These are phyloP conservation scores for Metroxylon sagu DNA, from an alignment of 176 grass and related monocot genomes.

Conservation along the genomic window DNA sequence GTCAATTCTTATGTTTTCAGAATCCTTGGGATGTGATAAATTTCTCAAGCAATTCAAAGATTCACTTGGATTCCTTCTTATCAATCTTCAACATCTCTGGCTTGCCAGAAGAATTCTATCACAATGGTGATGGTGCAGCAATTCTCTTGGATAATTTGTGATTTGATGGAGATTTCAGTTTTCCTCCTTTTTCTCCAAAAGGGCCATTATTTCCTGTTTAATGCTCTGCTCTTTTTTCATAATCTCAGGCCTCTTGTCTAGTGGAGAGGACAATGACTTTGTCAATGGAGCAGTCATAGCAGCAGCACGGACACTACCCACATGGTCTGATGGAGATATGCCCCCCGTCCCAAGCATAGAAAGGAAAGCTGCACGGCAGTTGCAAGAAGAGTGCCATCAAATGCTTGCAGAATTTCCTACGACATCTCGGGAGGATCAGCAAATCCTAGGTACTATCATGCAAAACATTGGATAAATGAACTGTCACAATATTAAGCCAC, in stretches of 20 bases:
- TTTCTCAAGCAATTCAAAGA: conserved; percentile 56
- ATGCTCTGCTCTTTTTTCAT: background rate
- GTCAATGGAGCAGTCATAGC: conserved; percentile 77
- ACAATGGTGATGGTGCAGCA: conserved; percentile 50
- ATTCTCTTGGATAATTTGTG: conserved; percentile 3
- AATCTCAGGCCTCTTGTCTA: conserved; percentile 42
- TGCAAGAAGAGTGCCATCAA: conserved; percentile 75
- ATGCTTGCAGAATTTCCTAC: conserved; percentile 68
- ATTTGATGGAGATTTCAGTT: background rate
- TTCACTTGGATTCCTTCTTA: conserved; percentile 85
- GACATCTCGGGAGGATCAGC: conserved; percentile 54
- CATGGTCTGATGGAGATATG: conserved; percentile 74
- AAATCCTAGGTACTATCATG: conserved; percentile 47
- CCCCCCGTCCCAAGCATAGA: conserved; percentile 73
- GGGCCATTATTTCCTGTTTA: too few relatives aligned
- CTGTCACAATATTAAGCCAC: too few relatives aligned
- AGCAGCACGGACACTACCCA: conserved; percentile 77
- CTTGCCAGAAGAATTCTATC: conserved; percentile 70
- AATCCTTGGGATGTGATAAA: conserved; percentile 93
- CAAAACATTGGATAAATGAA: too few relatives aligned
- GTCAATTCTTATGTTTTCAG: conserved; percentile 31
- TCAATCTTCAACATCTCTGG: conserved; percentile 90
- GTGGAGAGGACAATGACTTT: conserved; percentile 46
- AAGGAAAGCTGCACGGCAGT: conserved; percentile 52
- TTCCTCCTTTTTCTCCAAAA: background rate